These are phyloP conservation scores for Saccharum hybrid DNA, from an alignment of 202 grass and related monocot genomes.

Conservation along the genomic window DNA sequence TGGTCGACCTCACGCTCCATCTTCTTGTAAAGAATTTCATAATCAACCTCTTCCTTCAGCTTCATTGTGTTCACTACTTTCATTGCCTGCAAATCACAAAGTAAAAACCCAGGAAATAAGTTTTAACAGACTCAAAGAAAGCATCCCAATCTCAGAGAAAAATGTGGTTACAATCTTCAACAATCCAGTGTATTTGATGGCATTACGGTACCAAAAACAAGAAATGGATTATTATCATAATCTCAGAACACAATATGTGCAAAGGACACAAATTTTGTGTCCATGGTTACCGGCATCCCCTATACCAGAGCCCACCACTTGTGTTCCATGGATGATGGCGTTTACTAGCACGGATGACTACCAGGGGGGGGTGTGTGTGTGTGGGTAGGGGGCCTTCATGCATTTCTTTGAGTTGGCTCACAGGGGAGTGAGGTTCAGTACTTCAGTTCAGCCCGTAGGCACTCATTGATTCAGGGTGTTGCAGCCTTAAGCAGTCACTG, in stretches of 20 bases:
- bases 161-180: not conserved
- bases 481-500: not conserved
- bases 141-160: not conserved
- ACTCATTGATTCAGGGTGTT: not conserved
- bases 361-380: not conserved
- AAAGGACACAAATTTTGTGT: not conserved
- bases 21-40: constrained; percentile 82
- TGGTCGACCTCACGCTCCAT: constrained; percentile 81
- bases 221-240: constrained; percentile 28
- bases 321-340: not conserved
- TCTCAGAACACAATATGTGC: constrained; percentile 1
- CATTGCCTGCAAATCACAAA: constrained; percentile 75
- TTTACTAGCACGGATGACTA: not conserved
- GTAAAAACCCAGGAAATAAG: constrained; percentile 26
- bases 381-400: not conserved
- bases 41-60: constrained; percentile 95
- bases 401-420: not conserved
- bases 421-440: not conserved
- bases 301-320: not conserved
- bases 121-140: constrained; percentile 32
- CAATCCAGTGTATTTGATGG: constrained; percentile 19
- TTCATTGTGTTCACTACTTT: constrained; percentile 89
- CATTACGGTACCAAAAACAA: constrained; percentile 6
- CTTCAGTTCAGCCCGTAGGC: not conserved
- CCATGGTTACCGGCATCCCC: not conserved